phyloP scores from a whole-genome alignment of 495 filamentous ascomycete genomes.

The Hypoxylon lienhwacheense region DNA sequence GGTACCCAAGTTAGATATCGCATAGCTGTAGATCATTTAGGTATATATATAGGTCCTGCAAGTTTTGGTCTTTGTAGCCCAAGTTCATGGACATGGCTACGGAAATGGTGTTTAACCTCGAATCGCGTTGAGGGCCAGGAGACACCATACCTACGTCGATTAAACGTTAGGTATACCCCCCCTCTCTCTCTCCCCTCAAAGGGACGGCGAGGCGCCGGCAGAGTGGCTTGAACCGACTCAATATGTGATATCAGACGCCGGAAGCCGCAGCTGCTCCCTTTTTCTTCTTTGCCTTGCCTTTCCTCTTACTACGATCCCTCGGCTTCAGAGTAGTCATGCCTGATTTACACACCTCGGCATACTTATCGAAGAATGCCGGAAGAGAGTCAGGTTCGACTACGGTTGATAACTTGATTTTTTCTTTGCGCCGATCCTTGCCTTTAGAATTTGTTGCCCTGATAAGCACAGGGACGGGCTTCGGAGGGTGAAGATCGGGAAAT shows the following conservation, averaged over 20 bases:
- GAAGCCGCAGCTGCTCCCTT: constrained; percentile 51
- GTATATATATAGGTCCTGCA: no score
- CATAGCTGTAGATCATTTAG: no score
- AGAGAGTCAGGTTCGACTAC: constrained; percentile 73
- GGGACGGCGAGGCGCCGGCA: no score
- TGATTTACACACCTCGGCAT: constrained; percentile 88
- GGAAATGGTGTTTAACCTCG: no score
- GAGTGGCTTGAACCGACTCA: background rate
- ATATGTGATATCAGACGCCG: background rate
- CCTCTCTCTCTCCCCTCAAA: no score
- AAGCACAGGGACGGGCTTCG: constrained; percentile 66
- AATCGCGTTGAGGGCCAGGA: no score
- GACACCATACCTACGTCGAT: no score
- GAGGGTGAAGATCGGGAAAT: constrained; percentile 57
- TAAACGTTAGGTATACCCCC: no score
- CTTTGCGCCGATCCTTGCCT: constrained; percentile 48
- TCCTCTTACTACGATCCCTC: constrained; percentile 79
- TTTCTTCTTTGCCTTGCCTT: constrained; percentile 77
- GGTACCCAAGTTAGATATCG: constrained; percentile 1
- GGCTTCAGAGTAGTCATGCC: constrained; percentile 90
- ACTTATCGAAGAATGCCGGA: constrained; percentile 77
- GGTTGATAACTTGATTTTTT: constrained; percentile 82
- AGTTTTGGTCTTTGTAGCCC: no score
- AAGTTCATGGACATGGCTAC: no score
- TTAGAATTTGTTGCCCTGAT: constrained; percentile 84